Base-by-base conservation (phyloP, 345 rosid genomes). In the Salix viminalis region DNA sequence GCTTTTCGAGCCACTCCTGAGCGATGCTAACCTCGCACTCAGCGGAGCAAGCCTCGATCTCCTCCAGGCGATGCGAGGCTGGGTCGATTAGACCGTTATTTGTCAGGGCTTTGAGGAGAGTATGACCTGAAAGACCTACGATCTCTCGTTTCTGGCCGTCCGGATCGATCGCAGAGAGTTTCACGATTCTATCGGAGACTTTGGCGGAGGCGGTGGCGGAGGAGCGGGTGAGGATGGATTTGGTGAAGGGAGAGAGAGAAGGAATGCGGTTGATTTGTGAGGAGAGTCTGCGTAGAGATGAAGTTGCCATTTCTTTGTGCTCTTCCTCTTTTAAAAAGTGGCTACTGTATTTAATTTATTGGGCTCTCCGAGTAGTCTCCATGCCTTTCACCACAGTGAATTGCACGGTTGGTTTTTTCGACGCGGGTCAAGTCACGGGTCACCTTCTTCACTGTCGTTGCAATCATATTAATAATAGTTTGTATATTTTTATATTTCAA, bases 21-120 rank as follows among this genome's bases (percentile, higher is more conserved):
- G 98, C 99, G 90, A 96, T 93, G 85, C 71, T 90, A 75, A 96
- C 99, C 90, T 96, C 99, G 87, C 98, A 96, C 78, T 96, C 99
- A 16, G 99, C 90, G 41, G 97, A 93, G 85, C 99, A 96, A 65
- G 99, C 99, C 15, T 96, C 99, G 88, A 96, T 93, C 67, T 96
- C 98, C 62, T 93, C 99, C 37, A 92, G 87, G 14, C 98, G 90
- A 84, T 93, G 98, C 28, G 99, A 96, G 21, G 84, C 91, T 34
- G 98, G 98, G 71, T 96, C 99, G 79, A 96, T 96, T 54, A 93
- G 80, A 15, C 97, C 94, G 69, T 79, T 71, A 80, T 93, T 91
- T 26, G 89, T 75, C 13, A 96, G 86, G 39, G 97, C 91, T 56
- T 91, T 90, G 62, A 96, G 94, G 41, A 96, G 97, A 21, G 97